A percentile compares a stretch with the other conserved stretches of the same genome.
phyloP scores from a whole-genome alignment of 1,139 yeast species.

The Taiozyma sp. region DNA sequence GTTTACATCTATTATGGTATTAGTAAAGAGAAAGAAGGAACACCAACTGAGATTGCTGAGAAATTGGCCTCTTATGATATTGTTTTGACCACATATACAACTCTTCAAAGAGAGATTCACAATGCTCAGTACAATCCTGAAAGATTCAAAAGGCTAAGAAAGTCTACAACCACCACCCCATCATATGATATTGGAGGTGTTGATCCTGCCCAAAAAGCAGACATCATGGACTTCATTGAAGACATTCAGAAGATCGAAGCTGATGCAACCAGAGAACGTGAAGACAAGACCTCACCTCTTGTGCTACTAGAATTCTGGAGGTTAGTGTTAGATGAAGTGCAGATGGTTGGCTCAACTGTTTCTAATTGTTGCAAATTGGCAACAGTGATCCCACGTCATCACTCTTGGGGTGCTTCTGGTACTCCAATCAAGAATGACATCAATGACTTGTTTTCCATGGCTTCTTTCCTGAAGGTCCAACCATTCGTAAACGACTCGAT shows the following conservation, averaged over 20 bases:
- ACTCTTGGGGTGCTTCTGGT: slow-evolving; percentile 97
- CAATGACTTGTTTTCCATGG: slow-evolving; percentile 64
- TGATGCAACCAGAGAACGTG: slow-evolving; percentile 17
- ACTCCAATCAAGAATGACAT: slow-evolving; percentile 75
- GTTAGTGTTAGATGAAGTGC: slow-evolving; percentile 88
- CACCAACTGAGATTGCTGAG: slow-evolving; percentile 39
- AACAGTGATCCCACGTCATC: slow-evolving; percentile 72
- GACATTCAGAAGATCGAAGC: slow-evolving; percentile 13
- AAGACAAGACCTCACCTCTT: slow-evolving; percentile 74
- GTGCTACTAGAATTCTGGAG: slow-evolving; percentile 88
- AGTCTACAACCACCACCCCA: neutral
- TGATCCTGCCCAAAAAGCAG: slow-evolving; percentile 9
- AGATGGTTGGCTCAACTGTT: slow-evolving; percentile 75
- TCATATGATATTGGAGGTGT: slow-evolving; percentile 16
- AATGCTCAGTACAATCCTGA: slow-evolving; percentile 66
- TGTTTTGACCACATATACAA: slow-evolving; percentile 75
- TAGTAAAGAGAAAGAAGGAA: slow-evolving; percentile 18
- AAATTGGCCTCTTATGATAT: slow-evolving; percentile 53
- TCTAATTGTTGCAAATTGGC: slow-evolving; percentile 81
- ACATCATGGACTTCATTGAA: slow-evolving; percentile 6
- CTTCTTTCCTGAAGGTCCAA: slow-evolving; percentile 57
- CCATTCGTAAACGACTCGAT: slow-evolving; percentile 47
- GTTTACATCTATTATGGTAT: slow-evolving; percentile 65
- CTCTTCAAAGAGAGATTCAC: slow-evolving; percentile 72
- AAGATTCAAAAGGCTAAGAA: slow-evolving; percentile 32